Evolutionary conservation across 169 alveolate species (phyloP).

Genomic region (Plasmodium chabaudi): DNA sequence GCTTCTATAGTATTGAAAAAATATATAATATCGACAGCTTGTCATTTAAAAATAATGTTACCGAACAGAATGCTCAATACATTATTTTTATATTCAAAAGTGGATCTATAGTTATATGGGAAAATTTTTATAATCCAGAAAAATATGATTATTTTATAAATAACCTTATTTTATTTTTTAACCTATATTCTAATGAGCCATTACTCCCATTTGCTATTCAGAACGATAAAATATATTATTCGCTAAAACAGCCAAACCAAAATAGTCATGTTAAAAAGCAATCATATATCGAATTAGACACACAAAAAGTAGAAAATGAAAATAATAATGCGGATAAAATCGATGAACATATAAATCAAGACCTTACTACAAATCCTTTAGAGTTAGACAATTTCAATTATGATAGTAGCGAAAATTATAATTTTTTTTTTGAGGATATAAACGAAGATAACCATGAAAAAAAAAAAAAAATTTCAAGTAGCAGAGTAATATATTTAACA

Average conservation of each 20-base stretch:
- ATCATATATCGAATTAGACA: no score
- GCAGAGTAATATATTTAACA: conserved; percentile 75
- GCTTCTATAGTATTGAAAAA: conserved; percentile 25
- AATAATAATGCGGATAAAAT: not conserved
- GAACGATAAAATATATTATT: conserved; percentile 50
- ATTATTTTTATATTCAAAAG: conserved; percentile 76
- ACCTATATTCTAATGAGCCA: conserved; percentile 71
- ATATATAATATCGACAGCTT: conserved; percentile 24
- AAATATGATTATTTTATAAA: conserved; percentile 73
- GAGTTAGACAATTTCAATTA: not conserved
- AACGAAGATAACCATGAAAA: not conserved
- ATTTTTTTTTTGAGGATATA: not conserved
- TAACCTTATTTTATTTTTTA: conserved; percentile 68
- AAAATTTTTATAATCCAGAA: conserved; percentile 54
- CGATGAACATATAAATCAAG: not conserved
- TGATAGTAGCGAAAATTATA: not conserved
- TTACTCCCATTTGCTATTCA: conserved; percentile 72
- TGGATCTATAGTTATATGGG: conserved; percentile 82
- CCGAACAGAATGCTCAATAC: conserved; percentile 17
- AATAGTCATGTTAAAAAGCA: no score
- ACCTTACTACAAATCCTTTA: not conserved
- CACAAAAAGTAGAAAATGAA: conserved; percentile 2
- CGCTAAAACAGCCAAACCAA: not conserved
- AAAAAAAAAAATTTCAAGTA: conserved; percentile 13
- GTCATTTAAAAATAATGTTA: conserved; percentile 24